Base-by-base conservation (phyloP, 345 rosid genomes). In the Populus pruinosa region DNA sequence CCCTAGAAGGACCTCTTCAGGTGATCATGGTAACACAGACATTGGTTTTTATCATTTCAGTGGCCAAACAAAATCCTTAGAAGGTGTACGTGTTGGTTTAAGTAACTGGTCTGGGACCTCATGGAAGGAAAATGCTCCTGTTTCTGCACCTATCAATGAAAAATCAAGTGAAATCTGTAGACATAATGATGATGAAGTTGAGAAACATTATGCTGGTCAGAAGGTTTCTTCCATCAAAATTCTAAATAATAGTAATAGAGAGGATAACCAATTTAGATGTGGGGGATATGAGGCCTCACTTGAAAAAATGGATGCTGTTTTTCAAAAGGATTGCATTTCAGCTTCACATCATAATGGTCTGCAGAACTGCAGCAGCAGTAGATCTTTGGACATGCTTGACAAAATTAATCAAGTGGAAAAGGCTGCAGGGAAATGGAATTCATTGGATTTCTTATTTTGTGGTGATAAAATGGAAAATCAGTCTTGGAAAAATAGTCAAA, bases 11-110 rank as follows among this genome's bases (percentile, higher is more conserved):
- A 59, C 20, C 35, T 13, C 14, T 16, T 21, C 47, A 33, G 76
- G 35, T 20, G 61, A 38, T 9, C 35, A 23, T n/a, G 76, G 41
- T 7, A 20, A 31, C 36, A 5, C 7, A 53, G 33, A 35, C 23
- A 35, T 36, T 38, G 67, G n/a, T 38, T 73, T 73, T 38, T 0
- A 9, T 53, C 66, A 38, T 49, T 43, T 33, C 25, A 59, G 67
- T 61, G 69, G 68, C 25, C 35, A 31, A 62, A 73, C 61, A 71
- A 71, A 56, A 31, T 71, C 63, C 74, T 18, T 56, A 10, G 74
- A 49, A 44, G 63, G 35, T 25, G 63, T 39, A 56, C 7, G 21
- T 39, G 76, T 43, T 59, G 68, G 16, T 50, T 10, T 47, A 41
- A 62, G 53, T 27, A 38, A 17, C 29, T 62, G n/a, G 33, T 41